These are phyloP conservation scores for Hippophae gyantsensis DNA, from an alignment of 306 rosid genomes.

Conservation along the genomic window DNA sequence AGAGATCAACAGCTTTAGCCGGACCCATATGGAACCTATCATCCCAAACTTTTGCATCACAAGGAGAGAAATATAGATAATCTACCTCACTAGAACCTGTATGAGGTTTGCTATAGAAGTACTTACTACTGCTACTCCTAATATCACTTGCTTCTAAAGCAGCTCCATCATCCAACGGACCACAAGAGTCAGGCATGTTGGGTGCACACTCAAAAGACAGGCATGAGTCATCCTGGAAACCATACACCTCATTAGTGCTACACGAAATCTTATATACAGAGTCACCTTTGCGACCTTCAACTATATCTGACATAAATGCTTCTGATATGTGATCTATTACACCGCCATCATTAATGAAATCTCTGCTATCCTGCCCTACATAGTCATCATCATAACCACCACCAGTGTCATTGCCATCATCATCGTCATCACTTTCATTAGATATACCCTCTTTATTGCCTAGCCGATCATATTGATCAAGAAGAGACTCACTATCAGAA, in stretches of 20 bases:
- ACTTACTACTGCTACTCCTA: constrained; percentile 21
- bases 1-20: constrained; percentile 29
- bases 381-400: constrained; percentile 12
- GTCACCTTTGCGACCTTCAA: constrained; percentile 15
- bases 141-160: constrained; percentile 19
- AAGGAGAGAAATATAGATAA: constrained; percentile 26
- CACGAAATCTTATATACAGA: constrained; percentile 16
- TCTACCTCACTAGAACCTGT: constrained; percentile 18
- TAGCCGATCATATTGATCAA: constrained; percentile 1
- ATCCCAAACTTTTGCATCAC: constrained; percentile 43
- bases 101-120: neutral
- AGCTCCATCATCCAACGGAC: constrained; percentile 15
- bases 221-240: constrained; percentile 37
- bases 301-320: constrained; percentile 10
- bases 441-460: too few species aligned
- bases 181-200: constrained; percentile 17
- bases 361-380: constrained; percentile 14
- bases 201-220: constrained; percentile 28
- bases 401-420: neutral
- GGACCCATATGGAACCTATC: constrained; percentile 23
- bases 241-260: constrained; percentile 8
- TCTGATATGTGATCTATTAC: constrained; percentile 7
- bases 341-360: constrained; percentile 9
- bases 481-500: constrained; percentile 52
- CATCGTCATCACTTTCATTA: constrained; percentile 25